phyloP scores from a whole-genome alignment of 192 early-diverging fungal species.

The Thoreauomyces humboldtii region DNA sequence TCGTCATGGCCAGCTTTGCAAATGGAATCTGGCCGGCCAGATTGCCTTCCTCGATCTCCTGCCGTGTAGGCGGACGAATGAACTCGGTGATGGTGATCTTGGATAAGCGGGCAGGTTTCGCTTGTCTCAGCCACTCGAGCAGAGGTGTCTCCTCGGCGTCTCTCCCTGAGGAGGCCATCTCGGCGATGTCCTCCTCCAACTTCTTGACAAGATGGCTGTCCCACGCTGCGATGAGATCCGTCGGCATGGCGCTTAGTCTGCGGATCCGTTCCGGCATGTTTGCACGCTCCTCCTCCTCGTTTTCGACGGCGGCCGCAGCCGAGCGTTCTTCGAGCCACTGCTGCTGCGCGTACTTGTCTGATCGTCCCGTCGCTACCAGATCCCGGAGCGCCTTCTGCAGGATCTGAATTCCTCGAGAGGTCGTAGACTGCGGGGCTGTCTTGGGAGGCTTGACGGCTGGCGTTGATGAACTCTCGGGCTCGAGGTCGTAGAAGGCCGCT shows the following conservation, averaged over 20 bases:
- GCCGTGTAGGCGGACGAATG: constrained; percentile 47
- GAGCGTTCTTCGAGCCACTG: constrained; percentile 78
- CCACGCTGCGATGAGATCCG: constrained; percentile 63
- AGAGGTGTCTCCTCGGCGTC: constrained; percentile 55
- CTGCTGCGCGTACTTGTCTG: constrained; percentile 68
- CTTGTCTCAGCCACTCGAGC: constrained; percentile 62
- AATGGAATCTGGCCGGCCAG: constrained; percentile 8
- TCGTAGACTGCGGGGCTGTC: constrained; percentile 32
- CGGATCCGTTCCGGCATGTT: constrained; percentile 50
- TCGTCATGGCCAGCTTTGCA: constrained; percentile 50
- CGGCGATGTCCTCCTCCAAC: constrained; percentile 68
- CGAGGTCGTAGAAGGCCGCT: no score
- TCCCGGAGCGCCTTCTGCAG: constrained; percentile 68
- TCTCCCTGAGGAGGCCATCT: constrained; percentile 37
- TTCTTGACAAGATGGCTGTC: constrained; percentile 64
- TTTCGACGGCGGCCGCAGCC: constrained; percentile 70
- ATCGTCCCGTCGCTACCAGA: constrained; percentile 30
- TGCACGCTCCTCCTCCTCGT: constrained; percentile 53
- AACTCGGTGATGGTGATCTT: constrained; percentile 83
- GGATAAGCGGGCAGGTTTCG: constrained; percentile 72
- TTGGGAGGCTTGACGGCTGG: neutral
- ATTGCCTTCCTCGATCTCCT: constrained; percentile 30
- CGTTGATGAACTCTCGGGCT: neutral
- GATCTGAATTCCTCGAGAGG: constrained; percentile 73
- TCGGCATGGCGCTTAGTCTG: constrained; percentile 52